Percentiles rank a stretch among this genome's conserved stretches.
These are phyloP conservation scores for Suillus discolor DNA, from an alignment of 768 basidiomycete genomes.

Conservation along the genomic window DNA sequence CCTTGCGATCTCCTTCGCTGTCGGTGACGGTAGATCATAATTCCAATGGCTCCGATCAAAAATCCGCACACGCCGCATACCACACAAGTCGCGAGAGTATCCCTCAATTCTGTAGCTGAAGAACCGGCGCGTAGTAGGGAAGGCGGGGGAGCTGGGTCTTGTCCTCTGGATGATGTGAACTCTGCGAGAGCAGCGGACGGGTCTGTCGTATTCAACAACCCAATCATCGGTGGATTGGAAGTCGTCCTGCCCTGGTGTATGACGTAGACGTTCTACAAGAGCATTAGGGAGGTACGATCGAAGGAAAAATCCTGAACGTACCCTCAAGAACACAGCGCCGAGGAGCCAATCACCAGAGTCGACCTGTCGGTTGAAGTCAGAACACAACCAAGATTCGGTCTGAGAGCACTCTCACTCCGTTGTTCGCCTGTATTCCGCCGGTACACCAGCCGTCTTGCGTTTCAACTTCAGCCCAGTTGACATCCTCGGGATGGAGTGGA, in stretches of 20 bases:
- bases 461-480: constrained; percentile 49
- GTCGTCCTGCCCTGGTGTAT: constrained; percentile 47
- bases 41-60: constrained; percentile 35
- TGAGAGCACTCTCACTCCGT: constrained; percentile 36
- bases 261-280: constrained; percentile 53
- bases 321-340: constrained; percentile 60
- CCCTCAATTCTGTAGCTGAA: constrained; percentile 18
- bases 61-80: constrained; percentile 38
- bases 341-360: constrained; percentile 62
- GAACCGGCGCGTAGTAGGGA: constrained; percentile 10
- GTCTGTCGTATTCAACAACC: constrained; percentile 49
- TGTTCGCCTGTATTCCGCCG: constrained; percentile 58
- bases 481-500: constrained; percentile 51
- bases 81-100: constrained; percentile 22
- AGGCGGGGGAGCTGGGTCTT: constrained; percentile 37
- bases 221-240: constrained; percentile 44
- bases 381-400: not conserved
- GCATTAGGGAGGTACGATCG: constrained; percentile 11
- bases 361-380: constrained; percentile 33
- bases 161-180: constrained; percentile 46
- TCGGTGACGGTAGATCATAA: constrained; percentile 15
- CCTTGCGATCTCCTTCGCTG: constrained; percentile 13
- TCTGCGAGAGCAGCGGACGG: constrained; percentile 34
- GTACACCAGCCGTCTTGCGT: constrained; percentile 51
- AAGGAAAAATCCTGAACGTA: constrained; percentile 22